phyloP scores from a whole-genome alignment of 768 basidiomycete species.

The Roridomyces roridus region DNA sequence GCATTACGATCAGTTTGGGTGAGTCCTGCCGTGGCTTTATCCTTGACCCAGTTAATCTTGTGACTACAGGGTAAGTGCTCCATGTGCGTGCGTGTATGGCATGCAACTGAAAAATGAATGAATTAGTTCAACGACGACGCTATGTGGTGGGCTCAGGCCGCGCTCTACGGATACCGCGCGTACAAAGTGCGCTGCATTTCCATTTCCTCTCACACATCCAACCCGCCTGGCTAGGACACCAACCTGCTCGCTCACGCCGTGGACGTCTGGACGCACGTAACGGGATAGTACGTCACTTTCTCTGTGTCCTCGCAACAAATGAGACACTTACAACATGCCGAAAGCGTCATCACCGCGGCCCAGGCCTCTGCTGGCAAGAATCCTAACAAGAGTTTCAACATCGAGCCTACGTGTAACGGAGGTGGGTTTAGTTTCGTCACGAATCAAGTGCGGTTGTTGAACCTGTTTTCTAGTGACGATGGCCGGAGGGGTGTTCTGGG shows the following conservation, averaged over 20 bases:
- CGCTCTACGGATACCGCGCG: constrained; percentile 53
- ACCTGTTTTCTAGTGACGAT: constrained; percentile 43
- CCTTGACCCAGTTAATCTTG: too few relatives aligned
- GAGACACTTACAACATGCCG: neutral
- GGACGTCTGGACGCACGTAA: constrained; percentile 55
- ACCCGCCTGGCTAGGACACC: constrained; percentile 30
- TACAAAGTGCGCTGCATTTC: constrained; percentile 35
- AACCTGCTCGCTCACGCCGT: constrained; percentile 50
- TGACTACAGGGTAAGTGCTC: too few relatives aligned
- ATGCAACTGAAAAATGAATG: too few relatives aligned
- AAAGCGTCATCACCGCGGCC: constrained; percentile 49
- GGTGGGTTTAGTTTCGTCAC: constrained; percentile 32
- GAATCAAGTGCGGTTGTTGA: neutral
- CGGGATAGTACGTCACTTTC: constrained; percentile 44
- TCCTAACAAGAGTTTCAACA: constrained; percentile 47
- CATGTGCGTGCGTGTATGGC: too few relatives aligned
- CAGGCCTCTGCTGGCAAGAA: constrained; percentile 43
- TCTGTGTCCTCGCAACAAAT: neutral
- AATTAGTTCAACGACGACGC: constrained; percentile 59
- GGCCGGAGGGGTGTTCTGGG: constrained; percentile 65
- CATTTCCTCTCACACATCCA: neutral
- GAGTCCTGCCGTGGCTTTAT: constrained; percentile 16
- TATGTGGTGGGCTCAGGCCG: constrained; percentile 64
- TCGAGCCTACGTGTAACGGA: constrained; percentile 51
- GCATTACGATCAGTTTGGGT: constrained; percentile 53